Evolutionary conservation across 768 basidiomycete genomes (phyloP).

Genomic region (Psilocybe cyanescens): DNA sequence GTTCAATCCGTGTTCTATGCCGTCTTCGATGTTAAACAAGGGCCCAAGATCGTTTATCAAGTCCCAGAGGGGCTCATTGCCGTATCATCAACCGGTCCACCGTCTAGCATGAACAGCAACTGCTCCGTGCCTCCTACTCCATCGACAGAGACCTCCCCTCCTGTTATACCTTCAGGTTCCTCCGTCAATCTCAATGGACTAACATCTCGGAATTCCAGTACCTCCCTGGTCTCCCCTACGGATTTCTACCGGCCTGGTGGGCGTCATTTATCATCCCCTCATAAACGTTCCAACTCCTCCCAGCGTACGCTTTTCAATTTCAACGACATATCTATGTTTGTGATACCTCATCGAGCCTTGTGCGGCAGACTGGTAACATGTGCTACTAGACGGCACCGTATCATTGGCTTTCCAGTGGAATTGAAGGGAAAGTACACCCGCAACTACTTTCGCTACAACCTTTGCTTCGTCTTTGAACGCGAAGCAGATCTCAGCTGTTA

Average conservation of each 20-base stretch:
- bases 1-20: slow-evolving; percentile 94
- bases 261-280: slow-evolving; percentile 43
- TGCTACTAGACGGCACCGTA: slow-evolving; percentile 77
- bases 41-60: slow-evolving; percentile 91
- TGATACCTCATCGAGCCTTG: slow-evolving; percentile 85
- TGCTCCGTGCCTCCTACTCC: slow-evolving; percentile 44
- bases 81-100: slow-evolving; percentile 35
- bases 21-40: slow-evolving; percentile 83
- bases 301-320: slow-evolving; percentile 80
- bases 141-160: slow-evolving; percentile 35
- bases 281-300: slow-evolving; percentile 53
- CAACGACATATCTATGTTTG: slow-evolving; percentile 89
- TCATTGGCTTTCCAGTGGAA: slow-evolving; percentile 91
- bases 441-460: slow-evolving; percentile 91
- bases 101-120: slow-evolving; percentile 22
- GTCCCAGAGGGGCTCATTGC: slow-evolving; percentile 92
- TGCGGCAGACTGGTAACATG: slow-evolving; percentile 91
- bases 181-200: slow-evolving; percentile 28
- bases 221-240: slow-evolving; percentile 50
- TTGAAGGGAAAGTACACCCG: slow-evolving; percentile 76
- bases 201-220: slow-evolving; percentile 55
- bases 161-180: slow-evolving; percentile 8
- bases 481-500: slow-evolving; percentile 92
- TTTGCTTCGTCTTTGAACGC: slow-evolving; percentile 96
- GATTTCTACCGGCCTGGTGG: slow-evolving; percentile 47